Conservation (phyloP, 2,329 filamentous ascomycete genomes). For the Lasiodiplodia sp. region DNA sequence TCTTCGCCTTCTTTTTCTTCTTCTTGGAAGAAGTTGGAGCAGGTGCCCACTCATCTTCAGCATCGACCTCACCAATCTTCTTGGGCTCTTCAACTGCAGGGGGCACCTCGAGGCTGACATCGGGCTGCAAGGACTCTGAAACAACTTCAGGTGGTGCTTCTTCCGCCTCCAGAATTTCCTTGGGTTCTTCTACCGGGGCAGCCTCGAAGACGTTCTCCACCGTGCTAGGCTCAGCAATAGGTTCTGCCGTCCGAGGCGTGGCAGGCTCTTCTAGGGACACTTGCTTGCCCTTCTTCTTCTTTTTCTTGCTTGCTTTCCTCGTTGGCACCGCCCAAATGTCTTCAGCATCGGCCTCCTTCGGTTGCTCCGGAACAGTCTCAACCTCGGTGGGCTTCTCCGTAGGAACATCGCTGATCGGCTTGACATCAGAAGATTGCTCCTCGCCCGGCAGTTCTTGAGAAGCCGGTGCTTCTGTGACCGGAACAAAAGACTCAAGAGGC, state of each 20-base stretch:
- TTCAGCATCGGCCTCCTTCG: slow-evolving; percentile 27
- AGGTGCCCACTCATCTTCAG: slow-evolving; percentile 13
- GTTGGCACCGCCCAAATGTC: slow-evolving; percentile 5
- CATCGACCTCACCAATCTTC: slow-evolving; percentile 3
- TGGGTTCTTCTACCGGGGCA: neutral
- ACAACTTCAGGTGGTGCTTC: too few relatives aligned
- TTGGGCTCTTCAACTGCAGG: neutral
- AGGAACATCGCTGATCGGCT: neutral
- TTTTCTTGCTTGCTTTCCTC: slow-evolving; percentile 18
- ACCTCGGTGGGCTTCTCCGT: neutral
- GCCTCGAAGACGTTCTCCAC: neutral
- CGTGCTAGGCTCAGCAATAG: neutral
- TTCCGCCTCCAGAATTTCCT: neutral
- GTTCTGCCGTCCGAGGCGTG: neutral
- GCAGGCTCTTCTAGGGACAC: slow-evolving; percentile 19
- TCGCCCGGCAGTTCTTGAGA: slow-evolving; percentile 7
- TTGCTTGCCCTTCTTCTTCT: slow-evolving; percentile 26
- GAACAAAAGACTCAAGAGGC: neutral
- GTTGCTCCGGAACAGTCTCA: neutral
- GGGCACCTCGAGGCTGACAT: neutral
- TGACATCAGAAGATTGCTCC: neutral
- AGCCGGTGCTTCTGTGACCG: neutral
- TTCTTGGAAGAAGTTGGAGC: slow-evolving; percentile 5
- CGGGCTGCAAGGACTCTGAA: neutral
- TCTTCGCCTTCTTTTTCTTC: slow-evolving; percentile 41